Base-by-base conservation (phyloP, 345 rosid genomes). In the Acer saccharum region DNA sequence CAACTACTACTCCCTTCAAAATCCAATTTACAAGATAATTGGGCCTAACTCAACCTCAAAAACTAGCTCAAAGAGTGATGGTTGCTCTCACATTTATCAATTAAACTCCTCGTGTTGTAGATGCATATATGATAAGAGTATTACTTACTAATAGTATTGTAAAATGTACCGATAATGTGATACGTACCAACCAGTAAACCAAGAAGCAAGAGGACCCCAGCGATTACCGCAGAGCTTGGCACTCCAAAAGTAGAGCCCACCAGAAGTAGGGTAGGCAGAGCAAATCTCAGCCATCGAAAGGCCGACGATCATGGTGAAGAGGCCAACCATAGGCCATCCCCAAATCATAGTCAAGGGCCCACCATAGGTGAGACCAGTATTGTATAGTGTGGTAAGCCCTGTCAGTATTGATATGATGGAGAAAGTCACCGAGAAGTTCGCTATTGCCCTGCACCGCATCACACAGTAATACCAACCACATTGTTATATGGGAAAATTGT, bases 161-260 rank as follows among this genome's bases (percentile, higher is more conserved):
- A 35, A 35, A 35, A 35, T 4, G 6, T 35, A 35, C 6, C 0
- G 39, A 35, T 35, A 35, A 46, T 12, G 3, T 46, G 10, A 43
- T 46, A 81, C 88, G 14, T 79, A 89, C 95, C 93, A 89, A 77
- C 95, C 92, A 6, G 90, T 87, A 72, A 88, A 80, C 92, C 92
- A 91, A 48, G 90, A 87, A 71, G 92, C 90, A 32, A 83, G n/a
- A 29, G 92, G 93, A 1, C 90, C 90, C 92, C 92, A 88, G 3
- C 54, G 10, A 2, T 67, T 54, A 17, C 90, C 89, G 54, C 88
- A 82, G 10, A 88, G 86, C 80, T 71, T 81, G 18, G 93, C 87
- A 62, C 90, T 89, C 95, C 95, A 91, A 71, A 79, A 87, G 76
- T 88, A 82, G 8, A 89, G 92, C 6, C 91, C 92, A 35, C 88